These are phyloP conservation scores for Botryosphaeria dothidea DNA, from an alignment of 2,329 filamentous ascomycete genomes.

Conservation along the genomic window DNA sequence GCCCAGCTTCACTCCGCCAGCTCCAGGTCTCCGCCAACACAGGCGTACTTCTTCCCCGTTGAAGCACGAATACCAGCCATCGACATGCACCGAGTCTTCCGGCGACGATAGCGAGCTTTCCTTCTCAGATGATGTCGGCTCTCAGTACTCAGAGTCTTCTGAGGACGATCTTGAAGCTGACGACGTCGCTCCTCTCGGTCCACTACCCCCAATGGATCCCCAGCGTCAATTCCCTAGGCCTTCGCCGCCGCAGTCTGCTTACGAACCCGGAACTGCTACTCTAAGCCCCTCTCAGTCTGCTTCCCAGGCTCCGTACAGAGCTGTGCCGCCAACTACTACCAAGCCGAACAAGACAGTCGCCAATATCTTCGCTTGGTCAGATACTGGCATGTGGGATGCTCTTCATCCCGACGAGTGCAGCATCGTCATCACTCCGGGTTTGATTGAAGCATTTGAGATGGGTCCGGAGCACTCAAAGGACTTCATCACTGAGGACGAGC, in stretches of 20 bases:
- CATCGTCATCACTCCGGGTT: constrained; percentile 63
- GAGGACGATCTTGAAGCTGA: constrained; percentile 59
- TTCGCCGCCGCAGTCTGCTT: constrained; percentile 42
- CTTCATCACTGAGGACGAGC: constrained; percentile 29
- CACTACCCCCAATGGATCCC: constrained; percentile 4
- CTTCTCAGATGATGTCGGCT: constrained; percentile 56
- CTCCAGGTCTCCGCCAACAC: constrained; percentile 48
- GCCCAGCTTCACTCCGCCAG: constrained; percentile 50
- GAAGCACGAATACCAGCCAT: constrained; percentile 96
- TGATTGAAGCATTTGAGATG: constrained; percentile 65
- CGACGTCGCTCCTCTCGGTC: constrained; percentile 29
- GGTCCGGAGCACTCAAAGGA: constrained; percentile 44
- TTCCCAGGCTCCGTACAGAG: constrained; percentile 70
- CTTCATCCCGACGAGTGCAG: constrained; percentile 64
- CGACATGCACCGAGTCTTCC: constrained; percentile 65
- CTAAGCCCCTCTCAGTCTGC: constrained; percentile 79
- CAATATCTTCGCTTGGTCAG: constrained; percentile 64
- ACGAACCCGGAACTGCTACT: constrained; percentile 49
- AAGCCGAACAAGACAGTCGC: constrained; percentile 60
- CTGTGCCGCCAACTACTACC: constrained; percentile 51
- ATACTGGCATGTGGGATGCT: constrained; percentile 62
- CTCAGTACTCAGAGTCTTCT: constrained; percentile 51
- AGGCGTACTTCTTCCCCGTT: constrained; percentile 86
- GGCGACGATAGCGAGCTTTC: constrained; percentile 53
- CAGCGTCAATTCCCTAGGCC: constrained; percentile 42